Conservation (phyloP, 257 asterid species). For the Plantago major region DNA sequence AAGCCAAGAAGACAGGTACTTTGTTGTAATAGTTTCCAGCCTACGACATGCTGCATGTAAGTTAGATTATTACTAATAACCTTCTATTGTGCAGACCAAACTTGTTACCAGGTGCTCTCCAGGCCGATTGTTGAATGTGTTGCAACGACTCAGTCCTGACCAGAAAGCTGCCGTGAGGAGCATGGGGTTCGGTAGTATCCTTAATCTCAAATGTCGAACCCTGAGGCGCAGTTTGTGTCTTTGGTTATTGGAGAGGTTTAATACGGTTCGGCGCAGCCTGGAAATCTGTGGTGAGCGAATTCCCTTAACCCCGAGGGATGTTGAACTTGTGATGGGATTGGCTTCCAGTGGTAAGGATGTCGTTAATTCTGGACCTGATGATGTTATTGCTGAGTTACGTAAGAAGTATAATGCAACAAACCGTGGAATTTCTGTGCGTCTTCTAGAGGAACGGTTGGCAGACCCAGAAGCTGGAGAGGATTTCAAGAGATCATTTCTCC, state of each 20-base stretch:
- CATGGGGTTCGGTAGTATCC: slow-evolving; percentile 97
- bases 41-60: not conserved
- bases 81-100: slow-evolving; percentile 60
- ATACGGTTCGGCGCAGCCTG: slow-evolving; percentile 81
- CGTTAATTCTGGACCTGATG: slow-evolving; percentile 93
- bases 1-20: slow-evolving; percentile 84
- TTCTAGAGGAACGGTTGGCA: slow-evolving; percentile 80
- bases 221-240: slow-evolving; percentile 90
- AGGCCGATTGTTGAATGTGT: slow-evolving; percentile 78
- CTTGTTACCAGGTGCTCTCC: slow-evolving; percentile 99
- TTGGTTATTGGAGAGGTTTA: slow-evolving; percentile 86
- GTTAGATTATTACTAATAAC: slow-evolving; percentile 5
- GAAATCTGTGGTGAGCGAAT: slow-evolving; percentile 92
- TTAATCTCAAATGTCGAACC: slow-evolving; percentile 90
- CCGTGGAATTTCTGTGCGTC: slow-evolving; percentile 91
- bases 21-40: slow-evolving; percentile 12
- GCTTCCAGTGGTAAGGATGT: slow-evolving; percentile 91
- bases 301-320: slow-evolving; percentile 87
- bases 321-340: slow-evolving; percentile 96
- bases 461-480: slow-evolving; percentile 95
- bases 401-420: slow-evolving; percentile 84
- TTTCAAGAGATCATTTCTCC: slow-evolving; percentile 92
- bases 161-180: slow-evolving; percentile 85
- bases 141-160: slow-evolving; percentile 76
- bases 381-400: slow-evolving; percentile 71